These are phyloP conservation scores for Tulasnella sp. DNA, from an alignment of 768 basidiomycete genomes.

Conservation along the genomic window DNA sequence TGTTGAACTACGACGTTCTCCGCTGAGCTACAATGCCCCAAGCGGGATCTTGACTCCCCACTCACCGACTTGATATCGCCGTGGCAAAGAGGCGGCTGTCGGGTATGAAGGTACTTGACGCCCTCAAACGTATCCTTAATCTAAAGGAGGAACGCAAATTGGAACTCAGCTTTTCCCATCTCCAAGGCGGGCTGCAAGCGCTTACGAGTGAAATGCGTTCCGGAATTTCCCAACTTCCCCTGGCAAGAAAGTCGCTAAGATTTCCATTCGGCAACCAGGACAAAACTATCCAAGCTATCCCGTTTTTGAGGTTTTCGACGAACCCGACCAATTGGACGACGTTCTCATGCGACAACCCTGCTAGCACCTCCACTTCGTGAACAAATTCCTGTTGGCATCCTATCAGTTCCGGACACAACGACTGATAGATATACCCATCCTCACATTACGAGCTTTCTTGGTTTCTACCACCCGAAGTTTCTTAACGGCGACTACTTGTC, in stretches of 20 bases:
- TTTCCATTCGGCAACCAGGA: background rate
- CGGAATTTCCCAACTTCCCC: background rate
- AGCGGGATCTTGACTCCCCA: background rate
- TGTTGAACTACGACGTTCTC: background rate
- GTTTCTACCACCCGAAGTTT: background rate
- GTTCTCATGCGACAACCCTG: background rate
- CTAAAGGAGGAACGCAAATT: background rate
- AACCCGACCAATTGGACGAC: background rate
- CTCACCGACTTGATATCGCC: constrained; percentile 20
- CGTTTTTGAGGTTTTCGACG: background rate
- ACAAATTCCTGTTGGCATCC: background rate
- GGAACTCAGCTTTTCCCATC: background rate
- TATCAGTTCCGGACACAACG: background rate
- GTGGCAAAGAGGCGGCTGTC: background rate
- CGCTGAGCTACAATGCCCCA: background rate
- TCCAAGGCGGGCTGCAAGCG: background rate
- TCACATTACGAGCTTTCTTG: background rate
- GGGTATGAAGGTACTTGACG: constrained; percentile 7
- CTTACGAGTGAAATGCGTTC: background rate
- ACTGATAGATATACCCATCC: background rate
- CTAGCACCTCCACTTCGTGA: background rate
- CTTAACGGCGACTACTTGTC: background rate
- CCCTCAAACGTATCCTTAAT: background rate
- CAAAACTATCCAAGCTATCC: background rate
- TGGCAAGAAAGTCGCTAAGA: background rate